Base-by-base conservation (phyloP, 2,329 filamentous ascomycete genomes). In the Passalora sequoiae region DNA sequence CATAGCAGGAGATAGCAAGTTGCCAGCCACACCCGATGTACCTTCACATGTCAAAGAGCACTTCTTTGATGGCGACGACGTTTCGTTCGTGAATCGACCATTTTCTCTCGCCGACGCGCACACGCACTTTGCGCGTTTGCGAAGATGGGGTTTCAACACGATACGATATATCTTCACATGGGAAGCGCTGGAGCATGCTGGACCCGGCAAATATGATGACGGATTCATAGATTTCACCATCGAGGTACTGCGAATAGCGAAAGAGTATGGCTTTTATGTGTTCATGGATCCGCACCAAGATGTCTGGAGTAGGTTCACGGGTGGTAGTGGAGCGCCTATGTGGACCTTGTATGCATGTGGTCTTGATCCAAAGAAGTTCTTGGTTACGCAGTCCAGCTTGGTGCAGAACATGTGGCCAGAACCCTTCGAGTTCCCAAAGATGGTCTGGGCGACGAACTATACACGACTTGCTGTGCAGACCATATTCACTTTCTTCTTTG, bases 211-310 rank as follows among this genome's bases (percentile, higher is more conserved):
- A 60, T 98, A 97, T 64, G 94, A 98, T 59, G 88, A 98, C 61
- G 83, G 86, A 49, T 98, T 86, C 77, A 89, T 97, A 53, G 76
- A 86, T 54, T 88, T 94, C 63, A 98, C 92, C 1, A 88, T 98
- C 53, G 77, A 86, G 28, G 73, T 95, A 8, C 68, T 98, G 56
- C 78, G 89, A 44, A 73, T 89, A 52, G 89, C 89, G 27, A 95
- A 89, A 63, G 75, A 81, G 27, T 97, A 94, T 71, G 87, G 86
- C 20, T 96, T 98, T 65, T 95, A 94, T 60, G 76, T 98, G 38
- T 97, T 96, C 63, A 95, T 98, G 88, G 94, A 98, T 58, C 91
- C 94, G 15, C 92, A 98, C 65, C 92, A 98, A 73, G 92, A 98
- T 70, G 91, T 97, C 57, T 98, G 92, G 92, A 96, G 91, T 24